phyloP scores from a whole-genome alignment of 2,329 filamentous ascomycete genomes.

The Cadophora gregata region DNA sequence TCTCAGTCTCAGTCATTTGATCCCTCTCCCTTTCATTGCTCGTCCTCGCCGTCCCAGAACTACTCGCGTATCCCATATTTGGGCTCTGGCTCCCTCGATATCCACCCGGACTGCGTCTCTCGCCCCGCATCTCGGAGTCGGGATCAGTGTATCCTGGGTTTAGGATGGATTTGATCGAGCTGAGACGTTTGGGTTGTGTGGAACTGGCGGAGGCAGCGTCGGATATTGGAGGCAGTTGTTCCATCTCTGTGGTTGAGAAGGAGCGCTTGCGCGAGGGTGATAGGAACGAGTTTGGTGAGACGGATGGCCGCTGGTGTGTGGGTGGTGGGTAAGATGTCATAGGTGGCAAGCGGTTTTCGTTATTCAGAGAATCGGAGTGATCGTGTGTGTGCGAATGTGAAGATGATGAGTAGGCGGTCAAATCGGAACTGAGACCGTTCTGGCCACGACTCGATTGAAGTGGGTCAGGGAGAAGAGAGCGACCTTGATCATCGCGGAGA shows the following conservation, averaged over 20 bases:
- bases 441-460: conserved; percentile 32
- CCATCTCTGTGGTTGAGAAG: conserved; percentile 65
- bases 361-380: conserved; percentile 51
- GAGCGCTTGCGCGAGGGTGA: conserved; percentile 69
- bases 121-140: conserved; percentile 23
- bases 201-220: conserved; percentile 38
- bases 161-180: conserved; percentile 77
- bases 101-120: neutral
- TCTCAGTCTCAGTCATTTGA: conserved; percentile 52
- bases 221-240: conserved; percentile 42
- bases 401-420: conserved; percentile 50
- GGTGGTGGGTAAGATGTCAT: conserved; percentile 44
- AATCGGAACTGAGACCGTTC: conserved; percentile 50
- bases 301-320: conserved; percentile 59
- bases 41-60: conserved; percentile 47
- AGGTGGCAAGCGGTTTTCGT: conserved; percentile 65
- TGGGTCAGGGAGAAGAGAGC: conserved; percentile 41
- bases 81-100: conserved; percentile 30
- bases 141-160: conserved; percentile 56
- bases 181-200: conserved; percentile 65
- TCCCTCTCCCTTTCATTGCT: conserved; percentile 52
- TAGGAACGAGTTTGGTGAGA: conserved; percentile 66
- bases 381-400: conserved; percentile 35
- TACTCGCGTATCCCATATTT: conserved; percentile 30
- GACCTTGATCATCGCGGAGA: conserved; percentile 48